A percentile compares a stretch with the other conserved stretches of the same genome.
These are phyloP conservation scores for Neoascochyta sp. DNA, from an alignment of 2,329 filamentous ascomycete species.

Conservation along the genomic window DNA sequence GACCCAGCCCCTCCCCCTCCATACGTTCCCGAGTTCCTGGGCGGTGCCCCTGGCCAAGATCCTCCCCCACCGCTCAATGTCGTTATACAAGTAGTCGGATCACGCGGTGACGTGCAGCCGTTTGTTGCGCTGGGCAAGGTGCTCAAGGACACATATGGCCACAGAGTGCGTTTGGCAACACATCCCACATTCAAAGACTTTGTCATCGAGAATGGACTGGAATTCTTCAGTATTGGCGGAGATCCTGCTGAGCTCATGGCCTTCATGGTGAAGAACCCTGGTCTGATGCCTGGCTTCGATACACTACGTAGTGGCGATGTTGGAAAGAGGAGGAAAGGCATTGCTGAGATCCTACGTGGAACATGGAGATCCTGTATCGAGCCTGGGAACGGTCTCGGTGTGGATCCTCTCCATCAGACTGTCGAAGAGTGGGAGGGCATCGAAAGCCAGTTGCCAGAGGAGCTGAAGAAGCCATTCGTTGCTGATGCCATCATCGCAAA, in stretches of 20 bases:
- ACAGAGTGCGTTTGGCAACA: constrained; percentile 48
- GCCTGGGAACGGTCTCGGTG: constrained; percentile 61
- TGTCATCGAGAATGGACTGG: constrained; percentile 48
- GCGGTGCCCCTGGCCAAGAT: constrained; percentile 58
- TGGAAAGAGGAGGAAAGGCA: constrained; percentile 67
- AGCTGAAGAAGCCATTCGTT: constrained; percentile 61
- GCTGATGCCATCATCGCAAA: constrained; percentile 80
- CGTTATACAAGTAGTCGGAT: constrained; percentile 49
- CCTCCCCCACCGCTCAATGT: constrained; percentile 49
- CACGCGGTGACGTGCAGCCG: constrained; percentile 50
- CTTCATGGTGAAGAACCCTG: constrained; percentile 88
- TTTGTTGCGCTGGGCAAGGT: constrained; percentile 50
- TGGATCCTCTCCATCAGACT: constrained; percentile 51
- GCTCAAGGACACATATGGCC: constrained; percentile 47
- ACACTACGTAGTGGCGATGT: constrained; percentile 74
- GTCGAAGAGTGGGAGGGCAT: constrained; percentile 50
- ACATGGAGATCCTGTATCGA: constrained; percentile 87
- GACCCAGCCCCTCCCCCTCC: constrained; percentile 59
- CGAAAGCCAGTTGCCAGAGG: constrained; percentile 37
- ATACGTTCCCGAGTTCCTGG: constrained; percentile 70
- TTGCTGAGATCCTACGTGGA: constrained; percentile 74
- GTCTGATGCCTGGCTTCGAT: constrained; percentile 78
- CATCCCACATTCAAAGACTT: constrained; percentile 50
- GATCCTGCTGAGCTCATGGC: constrained; percentile 56
- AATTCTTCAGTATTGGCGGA: constrained; percentile 50